phyloP scores from a whole-genome alignment of 2,329 filamentous ascomycete genomes.

The Oidium heveae region DNA sequence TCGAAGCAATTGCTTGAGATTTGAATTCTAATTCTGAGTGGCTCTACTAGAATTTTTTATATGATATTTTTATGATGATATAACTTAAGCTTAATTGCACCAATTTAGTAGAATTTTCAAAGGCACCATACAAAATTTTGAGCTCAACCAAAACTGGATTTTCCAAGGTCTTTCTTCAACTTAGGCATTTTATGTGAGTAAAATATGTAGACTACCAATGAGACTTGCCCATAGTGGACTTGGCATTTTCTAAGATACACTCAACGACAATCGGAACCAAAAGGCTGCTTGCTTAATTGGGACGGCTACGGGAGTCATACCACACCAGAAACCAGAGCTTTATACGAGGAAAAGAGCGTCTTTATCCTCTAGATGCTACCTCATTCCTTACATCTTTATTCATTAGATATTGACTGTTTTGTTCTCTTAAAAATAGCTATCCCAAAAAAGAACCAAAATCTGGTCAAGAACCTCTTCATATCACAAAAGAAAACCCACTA shows the following conservation, averaged over 20 bases:
- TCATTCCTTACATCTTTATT: not conserved
- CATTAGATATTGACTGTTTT: not conserved
- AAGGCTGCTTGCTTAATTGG: not conserved
- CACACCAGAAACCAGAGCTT: not conserved
- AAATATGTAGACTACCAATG: not conserved
- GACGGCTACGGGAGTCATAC: not conserved
- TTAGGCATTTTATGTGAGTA: not conserved
- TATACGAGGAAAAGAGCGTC: not conserved
- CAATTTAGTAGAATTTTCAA: too few species aligned
- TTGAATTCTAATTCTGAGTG: too few species aligned
- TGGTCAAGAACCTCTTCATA: not conserved
- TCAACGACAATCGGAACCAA: not conserved
- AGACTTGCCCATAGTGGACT: not conserved
- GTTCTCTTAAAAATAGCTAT: not conserved
- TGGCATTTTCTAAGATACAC: not conserved
- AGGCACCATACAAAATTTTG: too few species aligned
- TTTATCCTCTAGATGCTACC: not conserved
- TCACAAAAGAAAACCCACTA: too few species aligned
- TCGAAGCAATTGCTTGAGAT: too few species aligned
- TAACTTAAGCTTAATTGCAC: too few species aligned
- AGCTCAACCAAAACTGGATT: too few species aligned
- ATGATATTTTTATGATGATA: too few species aligned
- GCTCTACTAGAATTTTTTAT: too few species aligned
- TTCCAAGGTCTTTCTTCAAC: not conserved
- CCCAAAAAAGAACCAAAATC: not conserved